These are phyloP conservation scores for Penicillium coffeae DNA, from an alignment of 495 filamentous ascomycete genomes.

Conservation along the genomic window DNA sequence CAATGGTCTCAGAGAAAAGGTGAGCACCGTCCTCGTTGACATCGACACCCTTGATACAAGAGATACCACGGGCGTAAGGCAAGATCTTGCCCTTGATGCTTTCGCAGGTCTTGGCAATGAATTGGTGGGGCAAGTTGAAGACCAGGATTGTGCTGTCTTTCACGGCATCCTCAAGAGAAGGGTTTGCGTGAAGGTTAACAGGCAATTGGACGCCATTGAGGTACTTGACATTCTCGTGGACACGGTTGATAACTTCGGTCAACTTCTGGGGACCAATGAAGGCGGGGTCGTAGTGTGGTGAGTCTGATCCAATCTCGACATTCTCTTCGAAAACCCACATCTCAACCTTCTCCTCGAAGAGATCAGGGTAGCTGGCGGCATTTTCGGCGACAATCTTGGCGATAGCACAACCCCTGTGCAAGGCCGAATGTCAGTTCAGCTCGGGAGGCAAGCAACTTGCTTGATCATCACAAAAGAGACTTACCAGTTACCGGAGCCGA, in stretches of 20 bases:
- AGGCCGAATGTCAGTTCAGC: no score
- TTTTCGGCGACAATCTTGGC: constrained; percentile 97
- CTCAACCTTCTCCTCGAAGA: constrained; percentile 86
- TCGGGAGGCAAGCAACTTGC: no score
- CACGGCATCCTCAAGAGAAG: constrained; percentile 77
- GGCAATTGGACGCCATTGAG: constrained; percentile 83
- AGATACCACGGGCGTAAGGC: constrained; percentile 89
- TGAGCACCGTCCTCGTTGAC: constrained; percentile 76
- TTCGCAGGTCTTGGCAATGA: constrained; percentile 82
- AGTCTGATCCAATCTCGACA: constrained; percentile 63
- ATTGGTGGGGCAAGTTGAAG: constrained; percentile 98
- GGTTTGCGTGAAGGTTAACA: constrained; percentile 81
- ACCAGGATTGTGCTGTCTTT: constrained; percentile 79
- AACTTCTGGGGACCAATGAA: constrained; percentile 72
- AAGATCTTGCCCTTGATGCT: constrained; percentile 84
- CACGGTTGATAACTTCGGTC: constrained; percentile 81
- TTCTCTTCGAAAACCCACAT: constrained; percentile 98
- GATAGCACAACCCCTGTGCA: constrained; percentile 90
- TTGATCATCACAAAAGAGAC: constrained; percentile 11
- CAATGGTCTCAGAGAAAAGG: constrained; percentile 94
- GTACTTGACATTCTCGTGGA: constrained; percentile 98
- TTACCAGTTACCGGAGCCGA: constrained; percentile 97
- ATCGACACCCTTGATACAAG: constrained; percentile 97
- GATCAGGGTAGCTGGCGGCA: constrained; percentile 63
- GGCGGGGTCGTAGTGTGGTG: constrained; percentile 55